phyloP scores from a whole-genome alignment of 2,329 filamentous ascomycete genomes.

The Exophiala lecanii-corni region DNA sequence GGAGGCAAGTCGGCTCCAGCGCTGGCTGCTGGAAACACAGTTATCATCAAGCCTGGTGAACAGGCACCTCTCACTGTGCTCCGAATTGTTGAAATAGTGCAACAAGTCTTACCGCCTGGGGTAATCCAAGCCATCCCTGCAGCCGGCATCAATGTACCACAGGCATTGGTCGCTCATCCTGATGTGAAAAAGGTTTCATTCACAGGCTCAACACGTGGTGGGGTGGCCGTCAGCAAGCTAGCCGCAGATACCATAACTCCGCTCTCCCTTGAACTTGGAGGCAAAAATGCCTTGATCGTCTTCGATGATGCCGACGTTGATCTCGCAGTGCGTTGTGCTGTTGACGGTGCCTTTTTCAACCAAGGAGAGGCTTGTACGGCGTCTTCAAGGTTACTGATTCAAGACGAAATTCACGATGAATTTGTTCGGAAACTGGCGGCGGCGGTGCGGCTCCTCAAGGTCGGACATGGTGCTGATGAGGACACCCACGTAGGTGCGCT shows the following conservation, averaged over 20 bases:
- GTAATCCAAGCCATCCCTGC: constrained; percentile 38
- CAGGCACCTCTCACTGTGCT: constrained; percentile 33
- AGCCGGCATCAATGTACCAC: constrained; percentile 69
- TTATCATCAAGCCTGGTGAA: constrained; percentile 34
- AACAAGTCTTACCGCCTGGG: constrained; percentile 31
- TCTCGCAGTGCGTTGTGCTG: constrained; percentile 51
- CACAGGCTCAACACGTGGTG: constrained; percentile 67
- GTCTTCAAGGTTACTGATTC: constrained; percentile 7
- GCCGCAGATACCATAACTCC: constrained; percentile 74
- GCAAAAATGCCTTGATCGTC: constrained; percentile 73
- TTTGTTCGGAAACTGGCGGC: constrained; percentile 16
- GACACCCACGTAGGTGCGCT: constrained; percentile 20
- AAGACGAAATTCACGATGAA: constrained; percentile 15
- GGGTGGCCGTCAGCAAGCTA: constrained; percentile 62
- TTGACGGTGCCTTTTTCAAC: constrained; percentile 14
- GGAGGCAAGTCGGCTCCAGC: constrained; percentile 33
- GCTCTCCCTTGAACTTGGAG: constrained; percentile 72
- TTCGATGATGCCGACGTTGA: constrained; percentile 74
- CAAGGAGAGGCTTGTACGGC: constrained; percentile 16
- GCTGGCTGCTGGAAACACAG: constrained; percentile 35
- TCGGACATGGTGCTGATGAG: constrained; percentile 14
- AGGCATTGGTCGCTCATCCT: constrained; percentile 59
- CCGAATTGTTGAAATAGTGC: constrained; percentile 29
- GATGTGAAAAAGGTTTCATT: constrained; percentile 71
- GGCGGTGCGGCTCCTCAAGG: constrained; percentile 11